These are phyloP conservation scores for Dipteronia dyeriana DNA, from an alignment of 345 rosid genomes.

Conservation along the genomic window DNA sequence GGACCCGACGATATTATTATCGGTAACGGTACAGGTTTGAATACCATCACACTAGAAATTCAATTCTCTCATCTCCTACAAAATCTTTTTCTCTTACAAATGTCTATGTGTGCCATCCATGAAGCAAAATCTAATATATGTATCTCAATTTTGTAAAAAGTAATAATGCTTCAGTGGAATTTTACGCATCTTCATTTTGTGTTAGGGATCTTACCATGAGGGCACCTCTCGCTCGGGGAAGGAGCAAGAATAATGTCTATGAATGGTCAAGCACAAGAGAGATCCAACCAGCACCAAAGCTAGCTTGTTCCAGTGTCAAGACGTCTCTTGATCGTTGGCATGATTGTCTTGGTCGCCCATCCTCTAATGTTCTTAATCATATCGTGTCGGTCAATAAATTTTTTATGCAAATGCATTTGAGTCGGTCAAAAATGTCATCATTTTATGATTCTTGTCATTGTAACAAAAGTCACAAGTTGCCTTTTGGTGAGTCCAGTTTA, in stretches of 20 bases:
- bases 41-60: too few relatives aligned
- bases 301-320: not conserved
- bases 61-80: too few relatives aligned
- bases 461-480: not conserved
- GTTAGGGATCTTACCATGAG: not conserved
- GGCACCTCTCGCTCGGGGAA: not conserved
- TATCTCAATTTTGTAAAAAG: too few relatives aligned
- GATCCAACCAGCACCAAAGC: too few relatives aligned
- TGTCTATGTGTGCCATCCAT: too few relatives aligned
- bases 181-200: not conserved
- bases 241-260: too few relatives aligned
- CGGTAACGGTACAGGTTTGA: too few relatives aligned
- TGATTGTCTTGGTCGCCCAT: conserved; percentile 2
- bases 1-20: too few relatives aligned
- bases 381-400: not conserved
- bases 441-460: not conserved
- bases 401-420: too few relatives aligned
- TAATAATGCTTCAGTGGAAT: not conserved
- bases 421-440: too few relatives aligned
- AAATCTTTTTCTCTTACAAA: too few relatives aligned
- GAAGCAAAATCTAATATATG: too few relatives aligned
- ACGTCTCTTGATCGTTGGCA: not conserved
- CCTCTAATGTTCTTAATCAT: not conserved
- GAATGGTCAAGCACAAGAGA: not conserved
- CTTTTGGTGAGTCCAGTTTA: not conserved